These are phyloP conservation scores for Trichoderma sp. DNA, from an alignment of 2,329 filamentous ascomycete genomes.

Conservation along the genomic window DNA sequence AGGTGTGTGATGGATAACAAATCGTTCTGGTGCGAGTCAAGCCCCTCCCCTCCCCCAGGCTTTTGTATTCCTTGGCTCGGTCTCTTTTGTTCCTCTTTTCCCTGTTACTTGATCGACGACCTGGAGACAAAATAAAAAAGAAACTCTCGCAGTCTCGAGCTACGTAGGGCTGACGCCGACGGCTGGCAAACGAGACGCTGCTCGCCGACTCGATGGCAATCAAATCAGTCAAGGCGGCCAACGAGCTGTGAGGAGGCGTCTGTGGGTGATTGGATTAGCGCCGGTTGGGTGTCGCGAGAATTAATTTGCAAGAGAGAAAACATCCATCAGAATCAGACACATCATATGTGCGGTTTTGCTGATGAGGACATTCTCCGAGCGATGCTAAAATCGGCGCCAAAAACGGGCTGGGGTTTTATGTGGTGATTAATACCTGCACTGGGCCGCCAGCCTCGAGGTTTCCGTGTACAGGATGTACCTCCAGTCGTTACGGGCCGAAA, in stretches of 20 bases:
- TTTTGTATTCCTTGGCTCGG: neutral
- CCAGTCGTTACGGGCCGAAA: neutral
- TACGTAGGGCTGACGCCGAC: constrained; percentile 10
- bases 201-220: neutral
- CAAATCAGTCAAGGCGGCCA: neutral
- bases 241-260: neutral
- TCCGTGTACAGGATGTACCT: neutral
- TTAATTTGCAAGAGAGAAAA: constrained; percentile 6
- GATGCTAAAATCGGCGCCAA: constrained; percentile 14
- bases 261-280: neutral
- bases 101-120: neutral
- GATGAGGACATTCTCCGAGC: constrained; percentile 10
- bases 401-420: neutral
- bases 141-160: neutral
- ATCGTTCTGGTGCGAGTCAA: constrained; percentile 6
- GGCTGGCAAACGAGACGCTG: neutral
- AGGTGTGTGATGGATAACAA: neutral
- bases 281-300: constrained; percentile 5
- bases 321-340: constrained; percentile 9
- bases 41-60: constrained; percentile 10
- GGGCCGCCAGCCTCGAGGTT: neutral
- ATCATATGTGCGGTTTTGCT: constrained; percentile 11
- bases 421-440: neutral
- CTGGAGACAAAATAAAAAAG: neutral
- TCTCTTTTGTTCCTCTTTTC: neutral